phyloP scores from a whole-genome alignment of 2,329 filamentous ascomycete genomes.

The Trichoderma sp. region DNA sequence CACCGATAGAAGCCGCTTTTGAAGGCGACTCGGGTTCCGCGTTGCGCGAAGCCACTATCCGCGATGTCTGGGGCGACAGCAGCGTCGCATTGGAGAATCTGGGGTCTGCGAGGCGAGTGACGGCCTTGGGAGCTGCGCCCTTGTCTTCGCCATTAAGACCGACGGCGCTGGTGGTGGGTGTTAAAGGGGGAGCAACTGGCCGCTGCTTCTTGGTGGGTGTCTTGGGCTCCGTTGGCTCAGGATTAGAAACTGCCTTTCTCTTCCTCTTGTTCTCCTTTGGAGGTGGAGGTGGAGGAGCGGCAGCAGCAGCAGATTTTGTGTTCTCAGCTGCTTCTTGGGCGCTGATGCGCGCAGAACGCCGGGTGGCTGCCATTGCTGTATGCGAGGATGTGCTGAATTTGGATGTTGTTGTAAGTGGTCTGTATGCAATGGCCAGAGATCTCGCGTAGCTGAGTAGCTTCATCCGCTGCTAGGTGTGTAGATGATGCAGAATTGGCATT shows the following conservation, averaged over 20 bases:
- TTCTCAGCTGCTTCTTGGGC: neutral
- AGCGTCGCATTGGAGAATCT: constrained; percentile 70
- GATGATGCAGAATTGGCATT: neutral
- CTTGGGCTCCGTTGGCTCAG: constrained; percentile 35
- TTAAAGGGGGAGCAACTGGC: constrained; percentile 44
- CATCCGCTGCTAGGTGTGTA: neutral
- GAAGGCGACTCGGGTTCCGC: constrained; percentile 52
- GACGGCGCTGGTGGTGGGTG: constrained; percentile 53
- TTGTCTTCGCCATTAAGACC: constrained; percentile 44
- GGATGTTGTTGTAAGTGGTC: neutral
- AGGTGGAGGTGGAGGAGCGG: neutral
- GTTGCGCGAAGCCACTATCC: constrained; percentile 58
- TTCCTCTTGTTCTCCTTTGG: constrained; percentile 37
- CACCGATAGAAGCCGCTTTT: constrained; percentile 39
- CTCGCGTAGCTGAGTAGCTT: neutral
- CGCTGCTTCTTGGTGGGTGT: constrained; percentile 40
- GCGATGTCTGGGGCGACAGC: constrained; percentile 71
- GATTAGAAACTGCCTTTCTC: constrained; percentile 40
- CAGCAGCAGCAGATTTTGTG: neutral
- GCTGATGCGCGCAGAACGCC: constrained; percentile 49
- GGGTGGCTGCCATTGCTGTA: constrained; percentile 40
- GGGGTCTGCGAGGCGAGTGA: constrained; percentile 64
- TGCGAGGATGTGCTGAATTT: constrained; percentile 12
- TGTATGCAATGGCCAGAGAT: neutral
- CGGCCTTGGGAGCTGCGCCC: constrained; percentile 46